These are phyloP conservation scores for Phlebopus sp. DNA, from an alignment of 1,284 basidiomycete species.

Conservation along the genomic window DNA sequence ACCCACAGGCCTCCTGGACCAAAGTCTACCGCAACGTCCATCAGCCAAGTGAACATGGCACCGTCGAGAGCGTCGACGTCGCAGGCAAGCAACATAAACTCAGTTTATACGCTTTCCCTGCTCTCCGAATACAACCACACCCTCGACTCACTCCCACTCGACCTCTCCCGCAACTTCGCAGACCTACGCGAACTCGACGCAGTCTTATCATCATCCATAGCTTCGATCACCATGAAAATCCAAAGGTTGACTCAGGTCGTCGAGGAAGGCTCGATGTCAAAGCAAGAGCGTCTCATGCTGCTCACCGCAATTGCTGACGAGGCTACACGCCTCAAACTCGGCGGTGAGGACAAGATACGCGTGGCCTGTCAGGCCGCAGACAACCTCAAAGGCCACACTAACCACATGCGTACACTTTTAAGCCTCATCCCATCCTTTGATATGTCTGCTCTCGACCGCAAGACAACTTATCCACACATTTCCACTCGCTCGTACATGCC, in stretches of 20 bases:
- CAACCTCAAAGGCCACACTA: conserved; percentile 72
- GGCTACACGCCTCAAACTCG: conserved; percentile 86
- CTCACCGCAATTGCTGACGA: conserved; percentile 94
- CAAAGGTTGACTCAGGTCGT: conserved; percentile 73
- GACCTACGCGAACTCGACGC: conserved; percentile 98
- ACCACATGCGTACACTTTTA: conserved; percentile 67
- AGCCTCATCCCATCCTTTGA: conserved; percentile 69
- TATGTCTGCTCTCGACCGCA: conserved; percentile 51
- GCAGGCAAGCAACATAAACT: conserved; percentile 35
- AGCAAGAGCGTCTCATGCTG: conserved; percentile 82
- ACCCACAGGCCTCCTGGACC: neutral
- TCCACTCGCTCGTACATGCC: conserved; percentile 65
- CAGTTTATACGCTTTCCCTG: conserved; percentile 62
- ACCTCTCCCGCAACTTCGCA: conserved; percentile 91
- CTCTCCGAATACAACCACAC: conserved; percentile 87
- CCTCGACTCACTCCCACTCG: conserved; percentile 90
- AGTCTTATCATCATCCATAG: conserved; percentile 86
- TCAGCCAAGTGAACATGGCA: conserved; percentile 18
- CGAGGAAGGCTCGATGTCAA: conserved; percentile 63
- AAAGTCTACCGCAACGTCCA: neutral
- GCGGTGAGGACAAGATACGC: conserved; percentile 98
- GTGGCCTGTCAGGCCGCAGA: conserved; percentile 95
- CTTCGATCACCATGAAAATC: conserved; percentile 77
- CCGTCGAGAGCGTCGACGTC: conserved; percentile 29
- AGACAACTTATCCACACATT: conserved; percentile 72